Percentiles rank a stretch among this genome's conserved stretches.
These are phyloP conservation scores for Trametes coccinea DNA, from an alignment of 768 basidiomycete species.

Conservation along the genomic window DNA sequence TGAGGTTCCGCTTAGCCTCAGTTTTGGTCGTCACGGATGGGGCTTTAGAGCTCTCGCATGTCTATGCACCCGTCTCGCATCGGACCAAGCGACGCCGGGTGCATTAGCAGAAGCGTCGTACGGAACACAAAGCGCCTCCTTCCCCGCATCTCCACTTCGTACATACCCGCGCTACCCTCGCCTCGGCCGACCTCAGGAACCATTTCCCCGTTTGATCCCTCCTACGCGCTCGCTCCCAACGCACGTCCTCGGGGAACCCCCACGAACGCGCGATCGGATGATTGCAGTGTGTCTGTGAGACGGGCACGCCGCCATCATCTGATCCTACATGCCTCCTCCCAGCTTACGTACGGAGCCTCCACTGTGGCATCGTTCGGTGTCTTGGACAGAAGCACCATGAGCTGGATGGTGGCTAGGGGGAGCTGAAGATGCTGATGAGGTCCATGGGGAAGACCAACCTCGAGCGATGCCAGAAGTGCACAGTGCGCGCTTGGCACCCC, in stretches of 20 bases:
- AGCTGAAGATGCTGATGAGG: background rate
- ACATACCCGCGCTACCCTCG: background rate
- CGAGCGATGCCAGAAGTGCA: background rate
- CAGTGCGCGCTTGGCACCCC: background rate
- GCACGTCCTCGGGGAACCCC: background rate
- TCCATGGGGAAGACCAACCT: background rate
- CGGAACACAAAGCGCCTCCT: constrained; percentile 1
- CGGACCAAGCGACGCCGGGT: constrained; percentile 5
- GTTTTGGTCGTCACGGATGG: no score
- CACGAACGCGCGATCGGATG: constrained; percentile 6
- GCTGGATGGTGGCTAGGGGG: background rate
- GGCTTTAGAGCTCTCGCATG: background rate
- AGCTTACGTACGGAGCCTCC: constrained; percentile 14
- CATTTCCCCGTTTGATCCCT: constrained; percentile 1
- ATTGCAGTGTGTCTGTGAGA: constrained; percentile 15
- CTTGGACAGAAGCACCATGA: background rate
- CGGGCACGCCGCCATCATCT: constrained; percentile 12
- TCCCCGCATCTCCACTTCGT: constrained; percentile 2
- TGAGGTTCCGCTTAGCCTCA: no score
- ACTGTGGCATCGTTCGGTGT: background rate
- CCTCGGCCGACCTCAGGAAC: constrained; percentile 4
- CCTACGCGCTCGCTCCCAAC: background rate
- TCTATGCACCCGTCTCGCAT: constrained; percentile 1
- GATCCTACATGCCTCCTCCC: constrained; percentile 1
- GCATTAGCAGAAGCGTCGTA: background rate